Evolutionary conservation across 2,329 filamentous ascomycete species (phyloP), one percentile per base, ranked within the genome.

Genomic region (Penicillium sp.): DNA sequence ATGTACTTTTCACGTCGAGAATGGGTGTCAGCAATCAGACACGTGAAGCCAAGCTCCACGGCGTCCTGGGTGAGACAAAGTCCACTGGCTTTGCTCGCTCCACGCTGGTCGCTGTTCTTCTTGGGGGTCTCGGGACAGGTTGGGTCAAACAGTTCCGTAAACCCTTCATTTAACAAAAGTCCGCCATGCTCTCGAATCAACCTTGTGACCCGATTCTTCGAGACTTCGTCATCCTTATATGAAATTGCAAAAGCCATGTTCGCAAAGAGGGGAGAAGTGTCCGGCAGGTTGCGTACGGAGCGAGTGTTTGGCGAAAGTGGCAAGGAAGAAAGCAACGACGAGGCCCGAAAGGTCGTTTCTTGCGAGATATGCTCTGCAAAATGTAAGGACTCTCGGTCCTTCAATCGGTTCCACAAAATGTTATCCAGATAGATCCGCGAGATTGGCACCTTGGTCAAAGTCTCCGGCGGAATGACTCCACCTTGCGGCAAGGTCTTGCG

Each of bases 1-100:
- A 97, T 87, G 66, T 93, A 96, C 65, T 97, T 98, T 43, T 84
- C 81, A 53, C 89, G 90, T 40, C 91, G 83, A 5, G 87, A 93
- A 65, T 95, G 86, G 4, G 82, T 80, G 61, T 97, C 88, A 0
- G 90, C 85, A 50, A 98, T 87, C 11, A 97, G 73, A 4, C 89
- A 90, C 0, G 87, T 83, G 62, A 98, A 97, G 0, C 88, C 85
- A 1, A 83, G 73, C 2, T 77, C 70, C 33, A 72, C 61, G 24
- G 79, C 78, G 24, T 73, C 66, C 9, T 73, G 55, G 1, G 73
- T 81, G 0, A 94, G 74, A 1, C 66, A 72, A 13, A 93, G 69
- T 32, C 58, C 52, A 39, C 36, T 39, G 38, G 49, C 49, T 35
- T 52, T 59, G 9, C 61, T 57, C 13, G 38, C 42, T 39, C 39